Evolutionary conservation across 2,329 filamentous ascomycete species (phyloP).

Genomic region (Cercospora canescens): DNA sequence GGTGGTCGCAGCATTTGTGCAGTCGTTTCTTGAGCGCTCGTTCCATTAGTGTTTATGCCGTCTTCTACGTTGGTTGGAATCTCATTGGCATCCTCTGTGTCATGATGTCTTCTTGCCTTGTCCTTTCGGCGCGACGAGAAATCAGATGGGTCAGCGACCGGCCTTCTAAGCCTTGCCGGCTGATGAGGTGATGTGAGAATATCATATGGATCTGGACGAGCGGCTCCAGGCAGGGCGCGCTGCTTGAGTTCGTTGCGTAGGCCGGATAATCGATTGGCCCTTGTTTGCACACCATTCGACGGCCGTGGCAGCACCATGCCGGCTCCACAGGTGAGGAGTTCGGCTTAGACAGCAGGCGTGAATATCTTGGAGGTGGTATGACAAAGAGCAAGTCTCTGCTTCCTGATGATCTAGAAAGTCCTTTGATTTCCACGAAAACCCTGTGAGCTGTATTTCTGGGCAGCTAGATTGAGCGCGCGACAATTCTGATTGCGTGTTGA

Average conservation of each 20-base stretch:
- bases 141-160: neutral
- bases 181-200: neutral
- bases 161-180: neutral
- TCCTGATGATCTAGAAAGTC: neutral
- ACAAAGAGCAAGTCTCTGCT: neutral
- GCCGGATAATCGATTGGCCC: neutral
- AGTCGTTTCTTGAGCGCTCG: neutral
- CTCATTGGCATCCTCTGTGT: neutral
- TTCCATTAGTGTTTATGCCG: neutral
- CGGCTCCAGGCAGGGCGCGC: neutral
- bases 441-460: too few relatives aligned
- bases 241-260: neutral
- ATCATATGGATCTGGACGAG: slow-evolving; percentile 4
- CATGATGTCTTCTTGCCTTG: neutral
- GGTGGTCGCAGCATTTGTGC: too few relatives aligned
- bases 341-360: neutral
- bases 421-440: too few relatives aligned
- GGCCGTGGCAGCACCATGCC: neutral
- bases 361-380: too few relatives aligned
- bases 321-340: neutral
- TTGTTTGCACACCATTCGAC: neutral
- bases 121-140: neutral
- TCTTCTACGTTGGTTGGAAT: neutral
- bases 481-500: neutral
- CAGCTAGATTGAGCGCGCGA: neutral